Base-by-base conservation (phyloP, 371 early-diverging fungal species). In the Rhizomucor pusillus region DNA sequence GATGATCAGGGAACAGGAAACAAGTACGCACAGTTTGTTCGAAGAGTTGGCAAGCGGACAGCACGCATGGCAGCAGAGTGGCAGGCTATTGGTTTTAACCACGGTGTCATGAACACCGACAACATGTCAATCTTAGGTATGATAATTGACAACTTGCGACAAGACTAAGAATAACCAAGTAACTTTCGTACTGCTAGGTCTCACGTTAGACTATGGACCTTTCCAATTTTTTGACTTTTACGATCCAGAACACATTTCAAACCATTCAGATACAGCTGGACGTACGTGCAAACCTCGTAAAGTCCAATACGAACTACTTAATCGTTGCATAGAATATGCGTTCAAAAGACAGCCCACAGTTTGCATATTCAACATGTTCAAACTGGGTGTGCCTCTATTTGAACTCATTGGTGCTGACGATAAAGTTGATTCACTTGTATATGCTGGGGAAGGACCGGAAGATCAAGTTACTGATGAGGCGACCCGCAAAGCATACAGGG, bases 141-240 rank as follows among this genome's bases (percentile, higher is more conserved):
- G 5, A 7, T 54, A 5, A 53, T 22, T 43, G 45, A 22, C 47
- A 33, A 11, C n/a, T n/a, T n/a, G n/a, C n/a, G n/a, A n/a, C n/a
- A n/a, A n/a, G n/a, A n/a, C n/a, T n/a, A n/a, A n/a, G n/a, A n/a
- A n/a, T n/a, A n/a, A n/a, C n/a, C n/a, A n/a, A n/a, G n/a, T n/a
- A n/a, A n/a, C n/a, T n/a, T n/a, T n/a, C n/a, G n/a, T n/a, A n/a
- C n/a, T 29, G 29, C 29, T 47, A 52, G 88, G 92, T 0, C 59
- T 92, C 9, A 94, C 97, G 2, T 73, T 94, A 37, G 94, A 96
- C 60, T 93, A 90, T 60, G 97, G 97, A 0, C 94, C 97, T 4
- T 93, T 69, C 59, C 91, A 85, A 43, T 91, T 94, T 57, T 59
- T 95, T 59, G 93, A 93, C 62, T 79, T 71, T 18, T 94, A 91